Evolutionary conservation across 2,329 filamentous ascomycete species (phyloP).

Genomic region (Penicillium aurantiogriseum): DNA sequence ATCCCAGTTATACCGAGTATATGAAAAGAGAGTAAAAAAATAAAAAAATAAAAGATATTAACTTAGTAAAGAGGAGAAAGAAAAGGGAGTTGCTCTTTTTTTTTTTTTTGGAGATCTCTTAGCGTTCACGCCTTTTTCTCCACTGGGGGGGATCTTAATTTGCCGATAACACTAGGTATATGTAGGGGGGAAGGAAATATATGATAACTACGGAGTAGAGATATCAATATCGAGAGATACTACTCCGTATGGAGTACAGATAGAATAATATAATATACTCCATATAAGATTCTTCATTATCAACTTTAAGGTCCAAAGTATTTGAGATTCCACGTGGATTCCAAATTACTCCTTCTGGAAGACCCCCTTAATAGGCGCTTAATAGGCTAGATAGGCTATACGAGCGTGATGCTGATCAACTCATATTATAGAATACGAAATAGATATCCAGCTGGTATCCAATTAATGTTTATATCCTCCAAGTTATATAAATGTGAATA

Average conservation of each 20-base stretch:
- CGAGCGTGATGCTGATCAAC: neutral
- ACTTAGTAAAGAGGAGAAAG: neutral
- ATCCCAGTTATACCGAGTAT: neutral
- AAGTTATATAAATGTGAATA: neutral
- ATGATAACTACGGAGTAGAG: too few relatives aligned
- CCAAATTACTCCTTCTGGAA: neutral
- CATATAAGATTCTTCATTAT: neutral
- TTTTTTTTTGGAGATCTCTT: constrained; percentile 10
- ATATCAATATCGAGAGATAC: neutral
- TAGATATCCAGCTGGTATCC: neutral
- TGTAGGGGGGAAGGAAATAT: neutral
- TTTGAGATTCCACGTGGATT: constrained; percentile 5
- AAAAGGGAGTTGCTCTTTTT: constrained; percentile 6
- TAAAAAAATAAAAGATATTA: neutral
- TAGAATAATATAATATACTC: neutral
- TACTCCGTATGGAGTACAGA: neutral
- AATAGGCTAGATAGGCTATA: neutral
- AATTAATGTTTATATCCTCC: neutral
- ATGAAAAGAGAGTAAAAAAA: neutral
- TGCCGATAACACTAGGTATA: constrained; percentile 9
- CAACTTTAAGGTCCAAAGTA: neutral
- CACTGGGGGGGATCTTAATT: constrained; percentile 18
- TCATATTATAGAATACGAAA: neutral
- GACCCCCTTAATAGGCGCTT: neutral
- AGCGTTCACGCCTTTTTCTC: constrained; percentile 22